Evolutionary conservation across 2,329 filamentous ascomycete genomes (phyloP), one percentile per base, ranked within the genome.

Genomic region (Xylaria sp.): DNA sequence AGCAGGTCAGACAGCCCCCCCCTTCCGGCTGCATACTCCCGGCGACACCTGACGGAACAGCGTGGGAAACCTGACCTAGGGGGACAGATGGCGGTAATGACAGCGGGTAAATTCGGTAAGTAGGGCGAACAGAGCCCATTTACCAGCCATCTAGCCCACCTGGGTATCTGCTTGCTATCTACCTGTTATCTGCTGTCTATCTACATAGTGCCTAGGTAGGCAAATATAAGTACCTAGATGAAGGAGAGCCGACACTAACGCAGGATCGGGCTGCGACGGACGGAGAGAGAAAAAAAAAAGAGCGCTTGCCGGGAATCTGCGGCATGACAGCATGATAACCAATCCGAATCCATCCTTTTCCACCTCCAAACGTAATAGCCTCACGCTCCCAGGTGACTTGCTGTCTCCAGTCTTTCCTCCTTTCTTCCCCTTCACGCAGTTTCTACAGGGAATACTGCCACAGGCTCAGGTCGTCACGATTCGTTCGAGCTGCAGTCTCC

Each of bases 31-130:
- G 63, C 12, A 4, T 4, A 2, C 11, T 32, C 48, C 30, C 24
- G 24, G 11, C 17, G 12, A 17, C 50, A 34, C 21, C 50, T 30
- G 60, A 47, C 50, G 24, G 2, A 14, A 1, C 36, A 30, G 47
- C 55, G 8, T 8, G 47, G n/a, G 21, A 50, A 5, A 47, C 42
- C 42, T 47, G 42, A 51, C 7, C 42, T 47, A n/a, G 19, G 9
- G 17, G 17, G 39, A 45, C 12, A 39, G 34, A 14, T 39, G 19
- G n/a, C 11, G 12, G 51, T 4, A 21, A 69, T 59, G 55, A 69
- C 47, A 61, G 59, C 69, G 69, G 67, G 68, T 71, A 70, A 69
- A 71, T 70, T 68, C 68, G 69, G 60, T 61, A 34, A 24, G 36
- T 51, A 50, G n/a, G 42, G 30, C 11, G 47, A 47, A 24, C 50